Percentiles rank a stretch among this genome's conserved stretches.
Conservation (phyloP, 2,329 filamentous ascomycete genomes). For the Cercospora berteroae region DNA sequence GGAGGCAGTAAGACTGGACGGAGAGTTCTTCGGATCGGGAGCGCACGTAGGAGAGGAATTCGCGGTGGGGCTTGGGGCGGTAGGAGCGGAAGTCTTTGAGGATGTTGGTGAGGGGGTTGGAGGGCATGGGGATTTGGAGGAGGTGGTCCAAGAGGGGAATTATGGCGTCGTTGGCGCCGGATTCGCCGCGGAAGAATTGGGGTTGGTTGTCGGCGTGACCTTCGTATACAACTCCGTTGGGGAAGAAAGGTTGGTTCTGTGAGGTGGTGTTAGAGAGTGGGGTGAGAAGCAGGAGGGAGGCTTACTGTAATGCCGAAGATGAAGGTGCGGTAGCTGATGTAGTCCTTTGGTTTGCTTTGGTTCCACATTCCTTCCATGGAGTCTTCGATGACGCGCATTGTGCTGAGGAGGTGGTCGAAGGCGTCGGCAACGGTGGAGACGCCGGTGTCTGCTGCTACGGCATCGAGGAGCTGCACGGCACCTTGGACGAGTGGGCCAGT, state of each 20-base stretch:
- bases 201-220: slow-evolving; percentile 66
- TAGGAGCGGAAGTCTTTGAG: slow-evolving; percentile 86
- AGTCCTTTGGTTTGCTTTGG: slow-evolving; percentile 77
- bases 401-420: slow-evolving; percentile 32
- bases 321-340: slow-evolving; percentile 90
- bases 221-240: slow-evolving; percentile 84
- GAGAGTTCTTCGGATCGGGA: slow-evolving; percentile 51
- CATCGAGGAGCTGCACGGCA: slow-evolving; percentile 64
- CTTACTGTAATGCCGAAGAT: slow-evolving; percentile 82
- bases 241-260: slow-evolving; percentile 82
- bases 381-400: slow-evolving; percentile 37
- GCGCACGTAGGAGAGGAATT: slow-evolving; percentile 73
- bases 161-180: slow-evolving; percentile 92
- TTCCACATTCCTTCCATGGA: slow-evolving; percentile 70
- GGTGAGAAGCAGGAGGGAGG: too few species aligned
- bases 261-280: neutral
- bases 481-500: slow-evolving; percentile 75
- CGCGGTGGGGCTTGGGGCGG: slow-evolving; percentile 81
- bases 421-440: slow-evolving; percentile 25
- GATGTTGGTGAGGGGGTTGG: slow-evolving; percentile 84
- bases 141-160: slow-evolving; percentile 84
- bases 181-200: slow-evolving; percentile 84
- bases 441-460: slow-evolving; percentile 35
- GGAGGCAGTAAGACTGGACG: slow-evolving; percentile 56
- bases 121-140: slow-evolving; percentile 80